Percentiles rank a stretch among this genome's conserved stretches.
phyloP scores from a whole-genome alignment of 169 alveolate species.

The Sarcocystis neurona region DNA sequence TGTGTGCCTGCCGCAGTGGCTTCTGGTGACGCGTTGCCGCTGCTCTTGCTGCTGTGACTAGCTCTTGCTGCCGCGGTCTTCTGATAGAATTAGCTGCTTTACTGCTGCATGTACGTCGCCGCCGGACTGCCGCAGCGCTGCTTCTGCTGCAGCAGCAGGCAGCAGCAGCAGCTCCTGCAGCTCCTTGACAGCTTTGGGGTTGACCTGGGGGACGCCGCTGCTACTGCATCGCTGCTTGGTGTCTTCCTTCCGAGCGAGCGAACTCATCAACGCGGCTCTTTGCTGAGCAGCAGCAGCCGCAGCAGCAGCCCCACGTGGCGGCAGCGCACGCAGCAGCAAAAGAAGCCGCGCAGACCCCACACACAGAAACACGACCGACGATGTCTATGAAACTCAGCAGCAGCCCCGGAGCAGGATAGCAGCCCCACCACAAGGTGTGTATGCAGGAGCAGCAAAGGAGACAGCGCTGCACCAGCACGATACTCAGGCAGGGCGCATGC shows the following conservation, averaged over 20 bases:
- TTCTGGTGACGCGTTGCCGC: too few species aligned
- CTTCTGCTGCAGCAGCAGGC: neutral
- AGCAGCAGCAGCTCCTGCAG: neutral
- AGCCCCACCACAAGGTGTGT: too few species aligned
- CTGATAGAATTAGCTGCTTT: neutral
- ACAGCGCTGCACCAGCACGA: too few species aligned
- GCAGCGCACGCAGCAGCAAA: neutral
- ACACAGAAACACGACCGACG: too few species aligned
- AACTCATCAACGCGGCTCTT: constrained; percentile 21
- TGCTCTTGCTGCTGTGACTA: too few species aligned
- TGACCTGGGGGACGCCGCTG: neutral
- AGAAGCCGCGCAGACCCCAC: too few species aligned
- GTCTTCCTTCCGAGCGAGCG: constrained; percentile 7
- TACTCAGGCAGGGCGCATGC: too few species aligned
- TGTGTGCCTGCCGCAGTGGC: too few species aligned
- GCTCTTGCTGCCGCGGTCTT: neutral
- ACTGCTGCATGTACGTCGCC: constrained; percentile 5
- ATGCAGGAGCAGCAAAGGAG: too few species aligned
- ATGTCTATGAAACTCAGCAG: too few species aligned
- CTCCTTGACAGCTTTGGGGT: constrained; percentile 13
- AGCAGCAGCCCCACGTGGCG: neutral
- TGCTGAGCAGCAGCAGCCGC: constrained; percentile 1
- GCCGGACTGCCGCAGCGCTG: neutral
- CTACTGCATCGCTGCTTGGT: too few species aligned
- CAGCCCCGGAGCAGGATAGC: too few species aligned